A percentile compares a stretch with the other conserved stretches of the same genome.
Evolutionary conservation across 306 rosid species (phyloP).

Genomic region (Heteromeles arbutifolia): DNA sequence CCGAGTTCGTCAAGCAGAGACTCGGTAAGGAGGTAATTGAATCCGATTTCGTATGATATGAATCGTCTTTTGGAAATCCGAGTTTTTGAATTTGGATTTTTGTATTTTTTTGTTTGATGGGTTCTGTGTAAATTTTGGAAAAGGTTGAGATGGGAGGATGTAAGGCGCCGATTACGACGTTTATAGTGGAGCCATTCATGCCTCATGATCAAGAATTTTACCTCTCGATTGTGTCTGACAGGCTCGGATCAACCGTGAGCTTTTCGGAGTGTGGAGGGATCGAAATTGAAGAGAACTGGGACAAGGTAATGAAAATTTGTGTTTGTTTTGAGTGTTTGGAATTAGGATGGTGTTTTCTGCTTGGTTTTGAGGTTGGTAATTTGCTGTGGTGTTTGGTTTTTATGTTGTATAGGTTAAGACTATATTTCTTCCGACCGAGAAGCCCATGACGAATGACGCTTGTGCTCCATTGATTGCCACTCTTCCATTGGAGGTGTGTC

Average conservation of each 20-base stretch:
- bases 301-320: slow-evolving; percentile 41
- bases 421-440: slow-evolving; percentile 63
- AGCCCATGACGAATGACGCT: slow-evolving; percentile 49
- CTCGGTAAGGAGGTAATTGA: slow-evolving; percentile 64
- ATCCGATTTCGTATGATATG: not conserved
- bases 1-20: slow-evolving; percentile 62
- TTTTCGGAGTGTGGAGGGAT: slow-evolving; percentile 83
- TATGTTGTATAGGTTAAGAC: slow-evolving; percentile 52
- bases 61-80: not conserved
- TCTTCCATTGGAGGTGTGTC: slow-evolving; percentile 74
- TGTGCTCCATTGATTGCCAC: slow-evolving; percentile 84
- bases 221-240: slow-evolving; percentile 73
- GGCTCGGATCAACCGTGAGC: slow-evolving; percentile 68
- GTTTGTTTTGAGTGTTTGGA: not conserved
- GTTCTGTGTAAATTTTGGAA: not conserved
- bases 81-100: not conserved
- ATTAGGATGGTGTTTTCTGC: not conserved
- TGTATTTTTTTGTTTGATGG: not conserved
- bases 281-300: slow-evolving; percentile 86
- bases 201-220: slow-evolving; percentile 81
- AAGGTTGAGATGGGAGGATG: slow-evolving; percentile 92
- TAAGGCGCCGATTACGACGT: slow-evolving; percentile 79
- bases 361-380: not conserved
- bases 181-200: slow-evolving; percentile 82
- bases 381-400: not conserved